Percentiles rank a stretch among this genome's conserved stretches.
phyloP scores from a whole-genome alignment of 495 filamentous ascomycete genomes.

The Penicillium angulare region DNA sequence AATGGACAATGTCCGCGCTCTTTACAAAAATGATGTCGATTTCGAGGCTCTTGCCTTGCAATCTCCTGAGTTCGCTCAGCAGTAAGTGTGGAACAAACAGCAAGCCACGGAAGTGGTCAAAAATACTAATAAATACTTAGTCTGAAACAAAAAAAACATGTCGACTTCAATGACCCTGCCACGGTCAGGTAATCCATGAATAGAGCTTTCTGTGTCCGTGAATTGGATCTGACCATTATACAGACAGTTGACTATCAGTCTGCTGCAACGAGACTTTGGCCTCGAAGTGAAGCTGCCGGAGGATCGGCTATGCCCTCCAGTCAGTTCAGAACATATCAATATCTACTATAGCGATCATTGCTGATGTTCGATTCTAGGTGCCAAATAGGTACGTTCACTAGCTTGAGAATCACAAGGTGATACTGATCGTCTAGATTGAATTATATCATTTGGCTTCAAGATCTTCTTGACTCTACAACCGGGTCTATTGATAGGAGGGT shows the following conservation, averaged over 20 bases:
- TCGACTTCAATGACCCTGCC: conserved; percentile 81
- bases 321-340: conserved; percentile 34
- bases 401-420: neutral
- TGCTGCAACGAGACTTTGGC: conserved; percentile 74
- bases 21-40: conserved; percentile 62
- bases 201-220: neutral
- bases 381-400: conserved; percentile 55
- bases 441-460: conserved; percentile 89
- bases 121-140: conserved; percentile 24
- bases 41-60: conserved; percentile 58
- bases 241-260: conserved; percentile 76
- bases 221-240: neutral
- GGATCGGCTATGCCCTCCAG: conserved; percentile 87
- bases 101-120: neutral
- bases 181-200: conserved; percentile 65
- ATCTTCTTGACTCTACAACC: conserved; percentile 73
- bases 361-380: conserved; percentile 42
- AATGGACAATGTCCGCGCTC: conserved; percentile 38
- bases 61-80: conserved; percentile 57
- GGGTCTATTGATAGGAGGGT: conserved; percentile 52
- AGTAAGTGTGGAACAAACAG: conserved; percentile 30
- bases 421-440: conserved; percentile 55
- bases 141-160: conserved; percentile 59
- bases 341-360: neutral
- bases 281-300: conserved; percentile 67